Conservation (phyloP, 495 filamentous ascomycete species). For the Daldinia grandis region DNA sequence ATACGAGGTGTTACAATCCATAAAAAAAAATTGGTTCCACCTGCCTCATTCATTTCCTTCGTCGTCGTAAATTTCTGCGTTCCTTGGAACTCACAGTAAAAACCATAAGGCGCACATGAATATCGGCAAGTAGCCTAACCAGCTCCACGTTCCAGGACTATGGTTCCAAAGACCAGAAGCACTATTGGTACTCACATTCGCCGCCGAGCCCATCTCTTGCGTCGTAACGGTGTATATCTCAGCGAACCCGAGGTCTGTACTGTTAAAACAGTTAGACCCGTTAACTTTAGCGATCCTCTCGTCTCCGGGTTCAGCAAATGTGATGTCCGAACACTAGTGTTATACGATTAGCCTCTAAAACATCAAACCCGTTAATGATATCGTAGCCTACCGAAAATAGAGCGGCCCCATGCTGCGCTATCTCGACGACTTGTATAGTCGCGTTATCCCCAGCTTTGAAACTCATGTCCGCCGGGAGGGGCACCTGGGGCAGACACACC, state of each 20-base stretch:
- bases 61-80: not conserved
- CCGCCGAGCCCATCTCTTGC: constrained; percentile 46
- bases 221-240: constrained; percentile 72
- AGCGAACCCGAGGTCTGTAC: constrained; percentile 74
- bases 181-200: constrained; percentile 41
- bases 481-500: constrained; percentile 89
- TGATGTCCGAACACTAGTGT: constrained; percentile 84
- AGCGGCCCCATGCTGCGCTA: constrained; percentile 86
- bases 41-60: not conserved
- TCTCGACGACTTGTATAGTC: constrained; percentile 93
- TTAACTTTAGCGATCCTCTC: constrained; percentile 71
- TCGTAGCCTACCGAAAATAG: constrained; percentile 81
- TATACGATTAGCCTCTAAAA: constrained; percentile 21
- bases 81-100: constrained; percentile 36
- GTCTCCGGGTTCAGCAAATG: constrained; percentile 78
- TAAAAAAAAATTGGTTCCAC: not conserved
- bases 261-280: constrained; percentile 84
- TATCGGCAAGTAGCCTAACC: constrained; percentile 51
- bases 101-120: constrained; percentile 48
- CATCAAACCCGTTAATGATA: not conserved
- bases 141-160: constrained; percentile 29
- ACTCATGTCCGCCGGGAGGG: constrained; percentile 76
- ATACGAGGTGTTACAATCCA: constrained; percentile 8
- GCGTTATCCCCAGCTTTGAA: constrained; percentile 86
- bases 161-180: constrained; percentile 34